phyloP scores from a whole-genome alignment of 2,329 filamentous ascomycete species.

The Didymella arachidicola region DNA sequence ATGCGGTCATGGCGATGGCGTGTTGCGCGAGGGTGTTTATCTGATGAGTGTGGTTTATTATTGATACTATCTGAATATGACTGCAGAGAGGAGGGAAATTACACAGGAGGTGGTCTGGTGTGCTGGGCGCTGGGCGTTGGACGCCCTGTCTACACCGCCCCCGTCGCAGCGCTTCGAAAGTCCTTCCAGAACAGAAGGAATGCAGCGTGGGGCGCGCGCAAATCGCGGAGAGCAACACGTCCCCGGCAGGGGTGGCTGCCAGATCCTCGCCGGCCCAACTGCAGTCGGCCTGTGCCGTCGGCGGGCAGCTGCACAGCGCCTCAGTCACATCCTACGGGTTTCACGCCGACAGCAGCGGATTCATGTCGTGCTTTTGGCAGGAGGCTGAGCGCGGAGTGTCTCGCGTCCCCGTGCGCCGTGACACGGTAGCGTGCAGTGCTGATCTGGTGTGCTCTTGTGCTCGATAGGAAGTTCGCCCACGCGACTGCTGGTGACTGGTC shows the following conservation, averaged over 20 bases:
- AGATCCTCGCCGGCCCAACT: slow-evolving; percentile 3
- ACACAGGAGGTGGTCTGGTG: background rate
- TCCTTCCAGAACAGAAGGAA: slow-evolving; percentile 7
- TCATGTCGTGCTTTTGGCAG: background rate
- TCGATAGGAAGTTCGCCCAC: slow-evolving; percentile 30
- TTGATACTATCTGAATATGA: too few species aligned
- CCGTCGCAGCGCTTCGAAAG: slow-evolving; percentile 2
- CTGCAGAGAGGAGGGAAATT: too few species aligned
- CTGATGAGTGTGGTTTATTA: too few species aligned
- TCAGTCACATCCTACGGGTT: slow-evolving; percentile 7
- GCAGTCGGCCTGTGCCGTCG: slow-evolving; percentile 1
- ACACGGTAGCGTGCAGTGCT: slow-evolving; percentile 19
- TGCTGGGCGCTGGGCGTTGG: background rate
- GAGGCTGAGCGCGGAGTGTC: slow-evolving; percentile 9
- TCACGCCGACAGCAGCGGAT: slow-evolving; percentile 12
- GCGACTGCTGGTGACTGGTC: slow-evolving; percentile 24
- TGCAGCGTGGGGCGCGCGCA: slow-evolving; percentile 20
- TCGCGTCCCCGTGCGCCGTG: slow-evolving; percentile 13
- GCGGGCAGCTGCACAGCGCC: slow-evolving; percentile 4
- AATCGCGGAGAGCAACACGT: slow-evolving; percentile 20
- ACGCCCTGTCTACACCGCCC: slow-evolving; percentile 13
- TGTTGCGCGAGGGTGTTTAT: background rate
- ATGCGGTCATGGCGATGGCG: slow-evolving; percentile 19
- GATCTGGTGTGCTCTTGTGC: slow-evolving; percentile 24
- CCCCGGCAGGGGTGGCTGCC: slow-evolving; percentile 10